A percentile compares a stretch with the other conserved stretches of the same genome.
These are phyloP conservation scores for Blyttiomyces sp. DNA, from an alignment of 371 early-diverging fungal species.

Conservation along the genomic window DNA sequence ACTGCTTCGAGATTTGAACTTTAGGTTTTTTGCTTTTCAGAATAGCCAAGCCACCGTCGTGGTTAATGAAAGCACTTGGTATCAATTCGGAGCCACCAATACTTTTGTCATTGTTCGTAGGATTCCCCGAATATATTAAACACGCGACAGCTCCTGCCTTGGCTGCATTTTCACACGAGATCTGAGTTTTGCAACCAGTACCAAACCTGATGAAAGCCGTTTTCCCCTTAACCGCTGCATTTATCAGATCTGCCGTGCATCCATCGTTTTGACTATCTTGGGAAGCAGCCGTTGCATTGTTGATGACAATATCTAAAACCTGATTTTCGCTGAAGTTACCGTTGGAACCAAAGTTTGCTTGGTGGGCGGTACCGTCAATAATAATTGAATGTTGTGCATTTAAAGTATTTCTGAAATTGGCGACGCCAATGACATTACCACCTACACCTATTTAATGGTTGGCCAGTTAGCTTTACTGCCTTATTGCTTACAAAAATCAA, in stretches of 20 bases:
- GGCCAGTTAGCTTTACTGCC: too few species aligned
- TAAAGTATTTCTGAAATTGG: too few species aligned
- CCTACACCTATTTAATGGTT: too few species aligned
- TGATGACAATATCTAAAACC: conserved; percentile 2
- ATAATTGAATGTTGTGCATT: too few species aligned
- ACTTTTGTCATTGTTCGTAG: too few species aligned
- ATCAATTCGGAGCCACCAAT: conserved; percentile 1
- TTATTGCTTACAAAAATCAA: too few species aligned
- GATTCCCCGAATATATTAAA: conserved; percentile 23
- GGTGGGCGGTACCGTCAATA: too few species aligned
- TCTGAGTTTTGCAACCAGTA: background rate
- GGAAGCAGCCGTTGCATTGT: background rate
- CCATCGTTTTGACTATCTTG: conserved; percentile 5
- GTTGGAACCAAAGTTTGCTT: too few species aligned
- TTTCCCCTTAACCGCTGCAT: conserved; percentile 4
- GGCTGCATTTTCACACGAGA: conserved; percentile 14
- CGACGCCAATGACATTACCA: too few species aligned
- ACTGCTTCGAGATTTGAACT: background rate
- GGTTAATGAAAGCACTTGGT: conserved; percentile 13
- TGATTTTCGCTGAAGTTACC: background rate
- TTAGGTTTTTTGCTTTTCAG: conserved; percentile 11
- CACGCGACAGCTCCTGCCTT: conserved; percentile 29
- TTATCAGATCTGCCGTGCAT: background rate
- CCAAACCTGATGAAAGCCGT: conserved; percentile 14
- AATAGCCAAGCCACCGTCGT: conserved; percentile 5